Percentiles rank a stretch among this genome's conserved stretches.
phyloP scores from a whole-genome alignment of 179 eudicot genomes.

The Spergularia azorica region DNA sequence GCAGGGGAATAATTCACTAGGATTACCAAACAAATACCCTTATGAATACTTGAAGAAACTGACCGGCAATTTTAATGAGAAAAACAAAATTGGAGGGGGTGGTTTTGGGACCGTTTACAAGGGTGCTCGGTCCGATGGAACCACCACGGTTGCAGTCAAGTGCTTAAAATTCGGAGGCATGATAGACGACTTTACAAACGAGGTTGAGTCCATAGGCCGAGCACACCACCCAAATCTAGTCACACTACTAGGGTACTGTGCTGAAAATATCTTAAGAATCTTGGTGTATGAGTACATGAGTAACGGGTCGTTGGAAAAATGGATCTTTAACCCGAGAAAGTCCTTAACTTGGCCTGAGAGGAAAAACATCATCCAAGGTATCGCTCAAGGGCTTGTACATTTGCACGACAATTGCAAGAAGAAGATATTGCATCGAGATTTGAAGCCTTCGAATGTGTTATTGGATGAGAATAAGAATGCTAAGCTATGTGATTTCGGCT shows the following conservation, averaged over 20 bases:
- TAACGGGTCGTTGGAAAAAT: slow-evolving; percentile 39
- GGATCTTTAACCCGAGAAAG: slow-evolving; percentile 31
- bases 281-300: slow-evolving; percentile 58
- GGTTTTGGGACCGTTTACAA: neutral
- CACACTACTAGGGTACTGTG: slow-evolving; percentile 44
- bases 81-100: neutral
- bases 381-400: slow-evolving; percentile 56
- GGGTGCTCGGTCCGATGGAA: neutral
- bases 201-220: slow-evolving; percentile 1
- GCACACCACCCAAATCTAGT: slow-evolving; percentile 46
- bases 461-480: slow-evolving; percentile 36
- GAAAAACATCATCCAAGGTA: slow-evolving; percentile 42
- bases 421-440: slow-evolving; percentile 50
- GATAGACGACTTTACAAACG: slow-evolving; percentile 6
- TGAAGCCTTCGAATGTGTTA: slow-evolving; percentile 55
- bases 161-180: neutral
- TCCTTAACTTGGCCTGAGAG: slow-evolving; percentile 27
- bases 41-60: no score
- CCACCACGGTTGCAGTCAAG: neutral
- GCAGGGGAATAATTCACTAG: no score
- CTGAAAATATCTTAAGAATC: slow-evolving; percentile 40
- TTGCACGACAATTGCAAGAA: slow-evolving; percentile 49
- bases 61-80: no score
- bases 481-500: slow-evolving; percentile 22
- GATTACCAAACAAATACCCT: no score